Conservation (phyloP, 2,329 filamentous ascomycete species). For the Hymenoscyphus repandus region DNA sequence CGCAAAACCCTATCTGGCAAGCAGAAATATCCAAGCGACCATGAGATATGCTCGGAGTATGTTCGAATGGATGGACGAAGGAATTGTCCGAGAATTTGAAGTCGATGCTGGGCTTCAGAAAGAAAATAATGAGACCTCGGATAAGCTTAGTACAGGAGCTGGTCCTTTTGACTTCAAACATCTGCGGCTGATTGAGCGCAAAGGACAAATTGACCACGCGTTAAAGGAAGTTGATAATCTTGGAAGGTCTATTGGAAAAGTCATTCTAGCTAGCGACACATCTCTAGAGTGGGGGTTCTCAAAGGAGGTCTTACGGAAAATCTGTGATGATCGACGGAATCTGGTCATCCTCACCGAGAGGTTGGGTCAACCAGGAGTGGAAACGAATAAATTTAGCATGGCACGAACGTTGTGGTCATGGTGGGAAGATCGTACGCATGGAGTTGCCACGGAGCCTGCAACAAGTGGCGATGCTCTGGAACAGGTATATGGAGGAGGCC, state of each 20-base stretch:
- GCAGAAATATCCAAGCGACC: conserved; percentile 79
- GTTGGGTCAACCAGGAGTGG: conserved; percentile 37
- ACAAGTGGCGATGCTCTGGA: conserved; percentile 55
- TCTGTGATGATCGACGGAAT: conserved; percentile 75
- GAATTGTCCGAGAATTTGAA: conserved; percentile 88
- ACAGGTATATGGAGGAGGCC: conserved; percentile 60
- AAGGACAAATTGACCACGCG: conserved; percentile 71
- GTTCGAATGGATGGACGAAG: conserved; percentile 99
- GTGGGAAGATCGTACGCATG: conserved; percentile 66
- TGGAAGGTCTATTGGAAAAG: conserved; percentile 48
- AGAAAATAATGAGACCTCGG: conserved; percentile 40
- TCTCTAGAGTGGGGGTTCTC: conserved; percentile 96
- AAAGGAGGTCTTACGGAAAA: conserved; percentile 65
- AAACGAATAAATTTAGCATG: conserved; percentile 36
- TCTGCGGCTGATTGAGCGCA: conserved; percentile 76
- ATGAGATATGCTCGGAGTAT: conserved; percentile 90
- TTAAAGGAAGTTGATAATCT: conserved; percentile 40
- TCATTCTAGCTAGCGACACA: conserved; percentile 86
- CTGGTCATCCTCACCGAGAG: conserved; percentile 83
- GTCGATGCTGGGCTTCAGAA: conserved; percentile 45
- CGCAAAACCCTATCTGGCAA: conserved; percentile 72
- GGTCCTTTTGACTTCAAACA: conserved; percentile 89
- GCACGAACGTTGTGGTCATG: conserved; percentile 74
- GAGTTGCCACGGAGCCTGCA: conserved; percentile 51
- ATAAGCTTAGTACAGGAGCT: conserved; percentile 44